Conservation (phyloP, 148 eudicot genomes). For the Hydrangea macrophylla region DNA sequence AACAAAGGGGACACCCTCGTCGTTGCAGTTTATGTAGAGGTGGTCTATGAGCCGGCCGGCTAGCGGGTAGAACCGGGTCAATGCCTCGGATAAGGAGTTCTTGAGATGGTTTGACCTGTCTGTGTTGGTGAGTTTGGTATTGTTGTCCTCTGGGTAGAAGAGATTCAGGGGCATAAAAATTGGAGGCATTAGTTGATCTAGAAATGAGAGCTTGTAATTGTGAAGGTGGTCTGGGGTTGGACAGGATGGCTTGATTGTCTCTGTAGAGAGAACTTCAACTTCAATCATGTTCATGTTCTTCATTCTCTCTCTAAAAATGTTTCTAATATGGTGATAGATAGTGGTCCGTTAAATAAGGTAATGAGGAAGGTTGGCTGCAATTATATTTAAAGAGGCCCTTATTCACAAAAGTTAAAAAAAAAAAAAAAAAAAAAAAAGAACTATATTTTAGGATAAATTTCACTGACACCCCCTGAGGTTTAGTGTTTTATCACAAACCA, state of each 20-base stretch:
- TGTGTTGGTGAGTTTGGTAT: background rate
- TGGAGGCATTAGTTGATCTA: background rate
- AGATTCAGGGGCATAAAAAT: background rate
- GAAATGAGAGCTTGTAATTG: background rate
- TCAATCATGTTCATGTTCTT: background rate
- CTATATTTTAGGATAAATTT: too few species aligned
- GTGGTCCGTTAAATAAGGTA: too few species aligned
- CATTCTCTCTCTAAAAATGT: too few species aligned
- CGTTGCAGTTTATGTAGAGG: slow-evolving; percentile 39
- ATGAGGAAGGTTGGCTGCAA: too few species aligned
- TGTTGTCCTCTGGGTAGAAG: background rate
- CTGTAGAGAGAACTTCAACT: background rate
- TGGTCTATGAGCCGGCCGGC: slow-evolving; percentile 42
- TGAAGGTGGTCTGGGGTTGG: background rate
- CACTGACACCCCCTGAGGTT: too few species aligned
- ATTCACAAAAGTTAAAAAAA: too few species aligned
- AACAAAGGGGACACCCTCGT: slow-evolving; percentile 33
- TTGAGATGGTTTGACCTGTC: slow-evolving; percentile 20
- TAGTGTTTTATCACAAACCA: too few species aligned
- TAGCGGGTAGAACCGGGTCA: slow-evolving; percentile 45
- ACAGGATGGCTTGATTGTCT: background rate
- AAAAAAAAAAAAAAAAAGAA: too few species aligned
- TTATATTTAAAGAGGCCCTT: too few species aligned
- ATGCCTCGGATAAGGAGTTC: slow-evolving; percentile 30
- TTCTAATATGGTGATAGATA: too few species aligned